These are phyloP conservation scores for Colletotrichum viniferum DNA, from an alignment of 2,329 filamentous ascomycete genomes.

Conservation along the genomic window DNA sequence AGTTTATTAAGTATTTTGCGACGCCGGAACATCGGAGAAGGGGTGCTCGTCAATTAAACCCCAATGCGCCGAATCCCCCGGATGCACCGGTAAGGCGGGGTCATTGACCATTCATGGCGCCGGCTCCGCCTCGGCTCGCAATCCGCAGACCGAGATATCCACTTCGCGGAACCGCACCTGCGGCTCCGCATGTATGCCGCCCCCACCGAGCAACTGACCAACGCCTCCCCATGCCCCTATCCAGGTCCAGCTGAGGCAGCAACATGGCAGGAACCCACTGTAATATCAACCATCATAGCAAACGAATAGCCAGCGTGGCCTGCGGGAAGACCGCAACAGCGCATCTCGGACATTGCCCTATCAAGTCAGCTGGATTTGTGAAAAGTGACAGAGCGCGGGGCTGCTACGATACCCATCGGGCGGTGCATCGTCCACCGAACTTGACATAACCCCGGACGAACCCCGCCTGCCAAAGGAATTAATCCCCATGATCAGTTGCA, in stretches of 20 bases:
- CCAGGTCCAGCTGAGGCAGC: not conserved
- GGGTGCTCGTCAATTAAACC: not conserved
- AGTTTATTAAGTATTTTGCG: too few relatives aligned
- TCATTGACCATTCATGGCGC: not conserved
- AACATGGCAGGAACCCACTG: not conserved
- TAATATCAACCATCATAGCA: not conserved
- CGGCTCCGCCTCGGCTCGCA: not conserved
- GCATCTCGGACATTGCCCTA: not conserved
- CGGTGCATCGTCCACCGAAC: not conserved
- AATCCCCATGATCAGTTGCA: not conserved
- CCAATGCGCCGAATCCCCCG: not conserved
- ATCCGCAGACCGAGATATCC: not conserved
- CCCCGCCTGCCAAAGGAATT: not conserved
- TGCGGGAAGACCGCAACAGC: not conserved
- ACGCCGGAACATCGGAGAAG: not conserved
- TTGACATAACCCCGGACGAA: not conserved
- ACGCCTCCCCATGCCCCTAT: not conserved
- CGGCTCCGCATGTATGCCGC: not conserved
- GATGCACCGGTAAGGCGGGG: not conserved
- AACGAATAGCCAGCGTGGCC: not conserved
- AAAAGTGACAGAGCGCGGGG: not conserved
- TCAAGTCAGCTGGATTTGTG: not conserved
- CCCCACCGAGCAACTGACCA: not conserved
- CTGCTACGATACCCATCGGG: not conserved
- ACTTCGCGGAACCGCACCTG: not conserved